phyloP scores from a whole-genome alignment of 2,329 filamentous ascomycete genomes.

The Cladobotryum mycophilum region DNA sequence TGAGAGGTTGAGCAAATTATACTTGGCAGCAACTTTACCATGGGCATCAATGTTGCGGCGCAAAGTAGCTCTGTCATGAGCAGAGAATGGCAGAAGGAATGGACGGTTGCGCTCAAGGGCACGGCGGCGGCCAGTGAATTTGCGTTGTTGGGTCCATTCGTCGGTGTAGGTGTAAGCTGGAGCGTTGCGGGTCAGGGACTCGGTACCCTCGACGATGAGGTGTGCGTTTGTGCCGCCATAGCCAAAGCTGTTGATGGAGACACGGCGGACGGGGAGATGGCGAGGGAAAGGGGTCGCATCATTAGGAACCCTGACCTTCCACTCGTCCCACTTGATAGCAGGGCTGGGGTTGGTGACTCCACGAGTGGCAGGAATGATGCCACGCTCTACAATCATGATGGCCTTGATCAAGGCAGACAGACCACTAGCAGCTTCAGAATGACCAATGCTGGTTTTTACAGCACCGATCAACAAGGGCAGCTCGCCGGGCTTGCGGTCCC shows the following conservation, averaged over 20 bases:
- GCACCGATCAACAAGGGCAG: conserved; percentile 11
- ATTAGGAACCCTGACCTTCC: conserved; percentile 1
- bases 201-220: conserved; percentile 7
- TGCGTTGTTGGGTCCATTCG: not conserved
- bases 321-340: not conserved
- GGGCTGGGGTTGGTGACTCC: conserved; percentile 4
- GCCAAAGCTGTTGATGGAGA: conserved; percentile 7
- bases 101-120: not conserved
- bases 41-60: conserved; percentile 1
- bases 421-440: conserved; percentile 18
- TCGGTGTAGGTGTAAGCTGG: not conserved
- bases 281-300: conserved; percentile 1
- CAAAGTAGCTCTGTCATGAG: conserved; percentile 6
- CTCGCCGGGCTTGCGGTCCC: no score
- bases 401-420: conserved; percentile 20
- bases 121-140: not conserved
- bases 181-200: conserved; percentile 1
- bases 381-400: conserved; percentile 17
- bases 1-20: conserved; percentile 1
- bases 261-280: conserved; percentile 1
- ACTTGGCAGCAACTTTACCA: not conserved
- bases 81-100: conserved; percentile 3
- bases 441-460: conserved; percentile 23
- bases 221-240: conserved; percentile 12
- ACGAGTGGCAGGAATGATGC: conserved; percentile 1